Evolutionary conservation across 805 yeast species (phyloP), one percentile per base, ranked within the genome.

Genomic region (Schizosaccharomyces lindneri): DNA sequence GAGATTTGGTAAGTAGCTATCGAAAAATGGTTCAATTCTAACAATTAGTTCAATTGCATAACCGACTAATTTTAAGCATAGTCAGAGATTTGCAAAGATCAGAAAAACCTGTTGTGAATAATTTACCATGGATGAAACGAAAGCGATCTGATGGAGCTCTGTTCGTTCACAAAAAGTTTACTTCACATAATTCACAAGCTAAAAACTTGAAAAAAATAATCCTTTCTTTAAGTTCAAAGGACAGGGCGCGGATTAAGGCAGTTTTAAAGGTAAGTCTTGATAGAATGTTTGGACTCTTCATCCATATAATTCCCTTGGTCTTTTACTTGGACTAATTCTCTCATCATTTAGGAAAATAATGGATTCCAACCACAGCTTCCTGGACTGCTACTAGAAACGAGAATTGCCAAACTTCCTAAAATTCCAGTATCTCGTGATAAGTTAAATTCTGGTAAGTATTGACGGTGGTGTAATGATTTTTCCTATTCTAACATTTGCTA

Each of bases 371-470:
- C 55, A 15, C 55, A 29, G 24, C 55, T 43, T 19, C 55, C 61
- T n/a, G 27, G 55, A 15, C 19, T 43, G 7, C 36, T 43, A 15
- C 29, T 21, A 5, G 69, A 71, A 9, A 71, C 76, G 6, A 67
- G 76, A 5, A 74, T 72, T 67, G 79, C 87, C 0, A 73, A 82
- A 68, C 75, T 84, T 60, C 97, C 97, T 0, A 85, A 85, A 67
- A 82, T 90, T 27, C 98, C 98, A 3, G 81, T 83, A 68, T 81
- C 67, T 61, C 70, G 67, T 62, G 75, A 70, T 60, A 65, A 65
- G 48, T 73, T 71, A 55, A 71, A 72, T 57, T 63, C 65, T 57
- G 65, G 61, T 62, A 63, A 65, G 46, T 63, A 64, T 61, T 17
- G 3, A 5, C 21, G 2, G 27, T 48, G 5, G n/a, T 41, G 41